phyloP scores from a whole-genome alignment of 208 protist species.

The Endotrypanum monterogeii region DNA sequence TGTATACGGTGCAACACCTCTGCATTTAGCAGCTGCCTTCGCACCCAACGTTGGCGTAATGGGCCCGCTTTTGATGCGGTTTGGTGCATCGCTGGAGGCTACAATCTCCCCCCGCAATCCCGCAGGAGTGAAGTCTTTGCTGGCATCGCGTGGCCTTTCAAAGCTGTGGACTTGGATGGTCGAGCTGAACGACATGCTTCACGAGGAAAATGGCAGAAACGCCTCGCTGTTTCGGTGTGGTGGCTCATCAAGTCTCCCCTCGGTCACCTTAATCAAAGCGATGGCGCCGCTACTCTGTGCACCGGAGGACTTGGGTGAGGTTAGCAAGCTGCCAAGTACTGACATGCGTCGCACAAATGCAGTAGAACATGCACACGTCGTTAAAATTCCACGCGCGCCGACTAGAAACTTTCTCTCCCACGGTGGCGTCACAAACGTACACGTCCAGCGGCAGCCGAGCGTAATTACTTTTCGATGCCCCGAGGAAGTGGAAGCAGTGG shows the following conservation, averaged over 20 bases:
- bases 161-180: constrained; percentile 22
- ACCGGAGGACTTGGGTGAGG: constrained; percentile 1
- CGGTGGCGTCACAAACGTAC: background rate
- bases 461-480: background rate
- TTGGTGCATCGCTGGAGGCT: constrained; percentile 43
- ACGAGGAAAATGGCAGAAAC: background rate
- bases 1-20: constrained; percentile 42
- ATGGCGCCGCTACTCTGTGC: constrained; percentile 7
- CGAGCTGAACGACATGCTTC: background rate
- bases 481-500: background rate
- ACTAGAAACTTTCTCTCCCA: background rate
- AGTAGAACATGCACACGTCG: background rate
- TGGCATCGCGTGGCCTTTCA: constrained; percentile 25
- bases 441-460: background rate
- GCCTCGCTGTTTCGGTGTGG: background rate
- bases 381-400: constrained; percentile 1
- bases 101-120: background rate
- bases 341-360: background rate
- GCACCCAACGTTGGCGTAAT: constrained; percentile 40
- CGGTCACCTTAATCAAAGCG: background rate
- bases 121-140: constrained; percentile 31
- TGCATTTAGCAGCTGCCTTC: constrained; percentile 60
- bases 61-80: constrained; percentile 40
- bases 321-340: background rate
- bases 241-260: background rate